Conservation (phyloP, 495 filamentous ascomycete species). For the Xylaria intraflava region DNA sequence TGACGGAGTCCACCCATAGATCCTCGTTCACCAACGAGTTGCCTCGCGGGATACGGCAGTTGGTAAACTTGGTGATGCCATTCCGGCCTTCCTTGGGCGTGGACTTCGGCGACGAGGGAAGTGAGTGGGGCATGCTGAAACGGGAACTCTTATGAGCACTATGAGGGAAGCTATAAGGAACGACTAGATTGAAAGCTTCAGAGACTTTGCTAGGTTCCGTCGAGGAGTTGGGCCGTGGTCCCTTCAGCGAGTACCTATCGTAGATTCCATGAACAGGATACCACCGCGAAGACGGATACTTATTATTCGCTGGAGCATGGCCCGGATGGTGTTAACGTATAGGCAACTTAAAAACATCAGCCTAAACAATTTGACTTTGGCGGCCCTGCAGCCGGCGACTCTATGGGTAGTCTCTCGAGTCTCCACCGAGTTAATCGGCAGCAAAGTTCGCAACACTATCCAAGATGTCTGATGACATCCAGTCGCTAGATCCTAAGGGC, state of each 20-base stretch:
- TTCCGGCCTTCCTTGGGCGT: slow-evolving; percentile 25
- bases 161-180: background rate
- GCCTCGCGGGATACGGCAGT: slow-evolving; percentile 63
- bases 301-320: slow-evolving; percentile 24
- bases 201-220: slow-evolving; percentile 22
- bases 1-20: slow-evolving; percentile 68
- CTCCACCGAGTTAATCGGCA: slow-evolving; percentile 3
- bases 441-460: slow-evolving; percentile 9
- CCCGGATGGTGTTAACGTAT: background rate
- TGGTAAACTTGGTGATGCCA: slow-evolving; percentile 75
- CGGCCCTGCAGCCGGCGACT: background rate
- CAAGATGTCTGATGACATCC: slow-evolving; percentile 16
- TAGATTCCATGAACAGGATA: slow-evolving; percentile 22
- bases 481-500: background rate
- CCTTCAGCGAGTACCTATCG: slow-evolving; percentile 17
- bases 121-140: slow-evolving; percentile 26
- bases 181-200: background rate
- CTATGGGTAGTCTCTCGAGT: background rate
- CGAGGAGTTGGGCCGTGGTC: slow-evolving; percentile 23
- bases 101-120: slow-evolving; percentile 29
- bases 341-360: background rate
- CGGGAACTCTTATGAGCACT: background rate
- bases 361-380: background rate
- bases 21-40: slow-evolving; percentile 60
- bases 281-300: slow-evolving; percentile 14